These are phyloP conservation scores for Suhomyces sp. DNA, from an alignment of 805 yeast genomes.

Conservation along the genomic window DNA sequence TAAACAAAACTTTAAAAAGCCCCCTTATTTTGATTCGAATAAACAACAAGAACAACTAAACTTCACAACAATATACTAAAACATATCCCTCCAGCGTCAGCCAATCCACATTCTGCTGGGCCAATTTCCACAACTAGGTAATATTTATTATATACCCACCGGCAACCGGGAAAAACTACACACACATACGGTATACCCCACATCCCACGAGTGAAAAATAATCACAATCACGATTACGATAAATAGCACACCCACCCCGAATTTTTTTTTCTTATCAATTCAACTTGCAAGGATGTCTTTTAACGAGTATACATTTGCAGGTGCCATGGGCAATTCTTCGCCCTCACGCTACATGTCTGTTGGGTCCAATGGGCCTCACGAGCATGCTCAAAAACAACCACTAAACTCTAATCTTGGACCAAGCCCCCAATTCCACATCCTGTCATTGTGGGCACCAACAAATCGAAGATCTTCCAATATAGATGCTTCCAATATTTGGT, in stretches of 20 bases:
- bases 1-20: background rate
- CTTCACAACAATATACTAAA: background rate
- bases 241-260: background rate
- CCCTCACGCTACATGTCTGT: background rate
- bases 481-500: slow-evolving; percentile 4
- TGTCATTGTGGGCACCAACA: background rate
- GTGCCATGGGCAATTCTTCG: background rate
- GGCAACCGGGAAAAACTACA: background rate
- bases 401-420: background rate
- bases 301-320: background rate
- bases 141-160: background rate
- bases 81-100: background rate
- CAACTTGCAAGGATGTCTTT: background rate
- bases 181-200: background rate
- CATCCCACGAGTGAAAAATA: background rate
- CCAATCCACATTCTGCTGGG: background rate
- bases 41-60: background rate
- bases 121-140: background rate
- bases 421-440: background rate
- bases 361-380: background rate
- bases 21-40: background rate
- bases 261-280: background rate
- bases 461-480: background rate
- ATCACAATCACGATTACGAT: background rate
- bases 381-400: background rate